Evolutionary conservation across 371 early-diverging fungal genomes (phyloP), one percentile per base, ranked within the genome.

Genomic region (Mortierella sp.): DNA sequence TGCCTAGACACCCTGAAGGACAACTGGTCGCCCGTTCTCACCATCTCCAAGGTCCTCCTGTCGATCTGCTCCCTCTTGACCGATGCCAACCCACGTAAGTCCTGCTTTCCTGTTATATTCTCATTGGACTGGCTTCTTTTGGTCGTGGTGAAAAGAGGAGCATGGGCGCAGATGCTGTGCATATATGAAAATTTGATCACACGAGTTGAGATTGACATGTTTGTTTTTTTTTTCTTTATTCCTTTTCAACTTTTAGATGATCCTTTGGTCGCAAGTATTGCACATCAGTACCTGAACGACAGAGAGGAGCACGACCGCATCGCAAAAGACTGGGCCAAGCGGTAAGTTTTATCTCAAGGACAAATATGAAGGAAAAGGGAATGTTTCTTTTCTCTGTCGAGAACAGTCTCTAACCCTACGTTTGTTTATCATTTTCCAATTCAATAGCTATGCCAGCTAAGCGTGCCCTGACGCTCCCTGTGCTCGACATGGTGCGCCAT

Each of bases 21-120:
- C 79, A 95, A 97, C 79, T 99, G 99, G 99, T 93, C 94, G 44
- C 99, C 99, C 1, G 97, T 97, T 16, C 85, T 99, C 73, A 98
- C 99, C 14, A 95, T 97, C 69, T 91, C 94, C 43, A 99, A 96
- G 87, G 96, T 98, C 9, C 86, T 99, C 64, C 86, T 97, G 29
- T 95, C 95, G 11, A 94, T 98, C 71, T 93, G 94, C 79, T 96
- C 96, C 39, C 90, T 97, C 71, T 86, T 98, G 50, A 95, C 96
- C n/a, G 98, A 98, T 83, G 93, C 97, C 43, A 98, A 98, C 87
- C 97, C 98, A 47, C 88, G 91, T 92, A 87, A 6, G 39, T 26
- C 24, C 11, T 64, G n/a, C 19, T 68, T 48, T 48, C 16, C 5
- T 16, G 2, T 34, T 34, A 19, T 16, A 3, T 50, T 9, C 55